Conservation (phyloP, 306 rosid species). For the Begonia peltatifolia region DNA sequence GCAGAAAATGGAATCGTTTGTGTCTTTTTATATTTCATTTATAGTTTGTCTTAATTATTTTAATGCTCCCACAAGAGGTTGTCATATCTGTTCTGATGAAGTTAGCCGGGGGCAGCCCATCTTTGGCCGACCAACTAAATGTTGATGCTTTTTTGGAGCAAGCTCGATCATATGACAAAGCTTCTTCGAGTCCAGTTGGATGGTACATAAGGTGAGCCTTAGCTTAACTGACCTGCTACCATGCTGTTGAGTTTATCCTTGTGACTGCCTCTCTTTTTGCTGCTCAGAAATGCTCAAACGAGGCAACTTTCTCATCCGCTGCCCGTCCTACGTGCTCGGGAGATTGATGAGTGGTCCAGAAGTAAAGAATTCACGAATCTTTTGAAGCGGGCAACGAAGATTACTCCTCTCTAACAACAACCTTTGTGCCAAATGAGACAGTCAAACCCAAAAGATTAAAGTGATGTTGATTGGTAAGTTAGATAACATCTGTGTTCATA, state of each 20-base stretch:
- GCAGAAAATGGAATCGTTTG: too few species aligned
- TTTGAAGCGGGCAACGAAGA: slow-evolving; percentile 39
- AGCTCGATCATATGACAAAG: slow-evolving; percentile 93
- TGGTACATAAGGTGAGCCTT: slow-evolving; percentile 78
- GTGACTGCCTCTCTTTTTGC: slow-evolving; percentile 12
- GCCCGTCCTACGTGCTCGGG: slow-evolving; percentile 90
- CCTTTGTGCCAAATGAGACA: too few species aligned
- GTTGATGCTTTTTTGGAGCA: slow-evolving; percentile 95
- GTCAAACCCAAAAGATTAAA: too few species aligned
- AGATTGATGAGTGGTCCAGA: slow-evolving; percentile 93
- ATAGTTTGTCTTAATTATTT: slow-evolving; percentile 11
- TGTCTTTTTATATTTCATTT: too few species aligned
- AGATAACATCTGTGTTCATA: too few species aligned
- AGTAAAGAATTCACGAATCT: slow-evolving; percentile 47
- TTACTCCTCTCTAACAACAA: slow-evolving; percentile 5
- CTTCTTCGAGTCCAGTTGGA: slow-evolving; percentile 90
- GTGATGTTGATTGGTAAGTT: too few species aligned
- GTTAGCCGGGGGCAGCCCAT: slow-evolving; percentile 94
- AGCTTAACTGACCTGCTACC: not conserved
- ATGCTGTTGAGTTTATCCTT: not conserved
- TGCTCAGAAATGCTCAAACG: slow-evolving; percentile 81
- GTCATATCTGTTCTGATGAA: slow-evolving; percentile 98
- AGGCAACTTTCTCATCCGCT: slow-evolving; percentile 90
- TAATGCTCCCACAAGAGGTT: slow-evolving; percentile 65
- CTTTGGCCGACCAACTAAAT: slow-evolving; percentile 87